phyloP scores from a whole-genome alignment of 352 stramenopile genomes.

The Thraustochytrium striatum region DNA sequence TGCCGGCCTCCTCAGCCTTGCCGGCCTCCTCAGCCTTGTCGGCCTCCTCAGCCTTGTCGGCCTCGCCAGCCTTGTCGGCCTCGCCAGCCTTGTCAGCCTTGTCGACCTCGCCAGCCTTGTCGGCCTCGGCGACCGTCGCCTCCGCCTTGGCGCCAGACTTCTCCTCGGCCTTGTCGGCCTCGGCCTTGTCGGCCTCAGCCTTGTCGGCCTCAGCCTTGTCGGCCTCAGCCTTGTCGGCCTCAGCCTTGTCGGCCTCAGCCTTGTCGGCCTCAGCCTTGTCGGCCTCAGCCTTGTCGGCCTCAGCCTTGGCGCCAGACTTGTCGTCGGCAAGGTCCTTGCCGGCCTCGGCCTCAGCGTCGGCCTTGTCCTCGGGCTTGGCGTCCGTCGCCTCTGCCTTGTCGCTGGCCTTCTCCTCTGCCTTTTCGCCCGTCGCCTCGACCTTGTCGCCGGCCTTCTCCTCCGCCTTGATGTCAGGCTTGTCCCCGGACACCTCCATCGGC shows the following conservation, averaged over 20 bases:
- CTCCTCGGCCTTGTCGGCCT: background rate
- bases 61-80: background rate
- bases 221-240: background rate
- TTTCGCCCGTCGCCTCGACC: background rate
- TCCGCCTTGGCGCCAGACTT: background rate
- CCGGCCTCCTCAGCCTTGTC: background rate
- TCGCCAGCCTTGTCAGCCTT: background rate
- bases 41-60: background rate
- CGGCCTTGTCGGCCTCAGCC: background rate
- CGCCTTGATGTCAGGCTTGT: too few species aligned
- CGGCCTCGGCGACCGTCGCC: background rate
- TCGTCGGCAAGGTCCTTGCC: background rate
- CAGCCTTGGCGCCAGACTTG: background rate
- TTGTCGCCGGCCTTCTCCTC: background rate
- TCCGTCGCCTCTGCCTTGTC: background rate
- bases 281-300: background rate
- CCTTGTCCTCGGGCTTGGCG: background rate
- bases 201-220: background rate
- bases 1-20: background rate
- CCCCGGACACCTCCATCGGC: background rate
- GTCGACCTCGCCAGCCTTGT: background rate
- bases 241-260: background rate
- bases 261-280: background rate
- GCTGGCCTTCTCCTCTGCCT: background rate
- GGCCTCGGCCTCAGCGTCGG: background rate